A percentile compares a stretch with the other conserved stretches of the same genome.
phyloP scores from a whole-genome alignment of 2,329 filamentous ascomycete genomes.

The Pseudopithomyces maydicus region DNA sequence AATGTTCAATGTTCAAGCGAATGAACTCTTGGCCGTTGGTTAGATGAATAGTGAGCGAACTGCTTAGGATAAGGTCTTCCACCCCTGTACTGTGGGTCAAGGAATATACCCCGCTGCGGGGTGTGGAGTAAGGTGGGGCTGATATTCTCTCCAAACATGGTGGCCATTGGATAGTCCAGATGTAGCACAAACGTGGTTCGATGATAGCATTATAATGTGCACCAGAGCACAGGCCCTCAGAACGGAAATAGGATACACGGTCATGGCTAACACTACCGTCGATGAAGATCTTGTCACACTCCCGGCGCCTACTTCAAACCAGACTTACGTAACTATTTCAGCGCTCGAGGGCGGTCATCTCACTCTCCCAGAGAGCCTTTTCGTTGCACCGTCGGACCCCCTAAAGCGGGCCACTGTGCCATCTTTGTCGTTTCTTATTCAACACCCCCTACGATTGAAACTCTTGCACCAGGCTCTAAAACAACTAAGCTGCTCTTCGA shows the following conservation, averaged over 20 bases:
- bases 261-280: conserved; percentile 5
- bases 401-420: conserved; percentile 55
- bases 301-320: conserved; percentile 23
- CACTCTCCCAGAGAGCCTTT: conserved; percentile 54
- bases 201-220: neutral
- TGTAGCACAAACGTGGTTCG: neutral
- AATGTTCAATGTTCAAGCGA: neutral
- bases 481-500: conserved; percentile 57
- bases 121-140: conserved; percentile 30
- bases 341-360: conserved; percentile 44
- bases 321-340: conserved; percentile 38
- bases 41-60: neutral
- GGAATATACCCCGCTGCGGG: conserved; percentile 33
- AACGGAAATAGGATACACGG: neutral
- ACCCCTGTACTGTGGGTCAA: neutral
- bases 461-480: conserved; percentile 14
- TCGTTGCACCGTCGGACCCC: conserved; percentile 52
- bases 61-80: neutral
- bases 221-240: neutral
- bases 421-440: conserved; percentile 59
- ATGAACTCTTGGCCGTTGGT: neutral
- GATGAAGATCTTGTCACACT: conserved; percentile 20
- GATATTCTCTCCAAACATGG: conserved; percentile 2
- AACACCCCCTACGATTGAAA: conserved; percentile 44
- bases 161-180: neutral